Conservation (phyloP, 73 alveolate species). For the Paramecium sonneborni region DNA sequence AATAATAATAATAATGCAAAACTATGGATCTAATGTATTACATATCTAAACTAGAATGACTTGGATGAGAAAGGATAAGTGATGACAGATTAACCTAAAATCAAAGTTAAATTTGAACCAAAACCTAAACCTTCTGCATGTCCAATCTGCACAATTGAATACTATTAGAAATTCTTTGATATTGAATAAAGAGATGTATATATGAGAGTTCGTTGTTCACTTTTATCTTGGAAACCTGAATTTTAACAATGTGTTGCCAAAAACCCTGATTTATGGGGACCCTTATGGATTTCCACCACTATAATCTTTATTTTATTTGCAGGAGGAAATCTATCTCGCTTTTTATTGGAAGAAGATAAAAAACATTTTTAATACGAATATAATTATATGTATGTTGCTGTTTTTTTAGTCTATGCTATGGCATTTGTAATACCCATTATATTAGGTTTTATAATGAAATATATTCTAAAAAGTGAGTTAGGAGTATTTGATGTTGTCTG, state of each 20-base stretch:
- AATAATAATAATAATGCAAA: slow-evolving; percentile 18
- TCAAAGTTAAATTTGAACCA: slow-evolving; percentile 8
- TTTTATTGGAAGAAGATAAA: slow-evolving; percentile 55
- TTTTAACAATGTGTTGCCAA: slow-evolving; percentile 38
- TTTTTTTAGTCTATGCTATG: slow-evolving; percentile 61
- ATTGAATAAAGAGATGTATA: neutral
- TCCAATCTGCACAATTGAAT: neutral
- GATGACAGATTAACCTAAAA: neutral
- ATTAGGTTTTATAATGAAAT: slow-evolving; percentile 61
- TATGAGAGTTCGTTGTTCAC: neutral
- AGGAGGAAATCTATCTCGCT: slow-evolving; percentile 78
- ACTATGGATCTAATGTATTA: slow-evolving; percentile 18
- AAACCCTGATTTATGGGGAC: slow-evolving; percentile 81
- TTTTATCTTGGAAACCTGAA: neutral
- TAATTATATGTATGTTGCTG: slow-evolving; percentile 70
- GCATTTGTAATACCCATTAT: slow-evolving; percentile 74
- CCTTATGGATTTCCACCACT: slow-evolving; percentile 82
- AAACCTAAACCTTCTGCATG: neutral
- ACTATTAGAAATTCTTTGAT: neutral
- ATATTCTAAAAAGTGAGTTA: slow-evolving; percentile 57
- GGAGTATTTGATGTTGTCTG: slow-evolving; percentile 64
- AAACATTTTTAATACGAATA: slow-evolving; percentile 59
- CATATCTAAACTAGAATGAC: slow-evolving; percentile 24
- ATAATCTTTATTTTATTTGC: slow-evolving; percentile 74
- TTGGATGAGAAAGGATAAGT: slow-evolving; percentile 31